Evolutionary conservation across 106 monocot genomes (phyloP).

Genomic region (Allium fistulosum): DNA sequence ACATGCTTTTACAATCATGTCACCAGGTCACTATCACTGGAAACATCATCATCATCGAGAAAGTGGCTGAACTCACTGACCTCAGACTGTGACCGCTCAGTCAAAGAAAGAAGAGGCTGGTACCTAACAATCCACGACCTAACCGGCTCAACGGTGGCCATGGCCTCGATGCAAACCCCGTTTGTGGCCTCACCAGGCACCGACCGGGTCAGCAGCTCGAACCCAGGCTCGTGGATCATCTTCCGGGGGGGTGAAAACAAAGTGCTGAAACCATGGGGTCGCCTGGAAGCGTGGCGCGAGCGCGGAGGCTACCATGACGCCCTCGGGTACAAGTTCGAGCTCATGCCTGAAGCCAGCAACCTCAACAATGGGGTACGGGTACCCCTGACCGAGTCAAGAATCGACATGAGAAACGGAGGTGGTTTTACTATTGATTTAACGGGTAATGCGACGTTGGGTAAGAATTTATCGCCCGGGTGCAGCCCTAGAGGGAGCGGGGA

Average conservation of each 20-base stretch:
- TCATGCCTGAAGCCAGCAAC: constrained; percentile 46
- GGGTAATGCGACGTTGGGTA: neutral
- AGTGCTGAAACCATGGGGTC: constrained; percentile 80
- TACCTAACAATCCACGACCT: constrained; percentile 85
- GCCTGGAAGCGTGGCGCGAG: constrained; percentile 91
- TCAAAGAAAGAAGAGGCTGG: constrained; percentile 85
- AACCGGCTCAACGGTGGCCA: constrained; percentile 78
- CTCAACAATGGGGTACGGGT: constrained; percentile 22
- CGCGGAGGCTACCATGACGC: constrained; percentile 50
- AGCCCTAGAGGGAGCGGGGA: constrained; percentile 81
- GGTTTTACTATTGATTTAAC: constrained; percentile 69
- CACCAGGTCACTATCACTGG: constrained; percentile 44
- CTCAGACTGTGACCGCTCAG: constrained; percentile 51
- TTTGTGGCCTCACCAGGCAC: constrained; percentile 87
- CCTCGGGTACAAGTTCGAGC: constrained; percentile 62
- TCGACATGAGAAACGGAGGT: constrained; percentile 59
- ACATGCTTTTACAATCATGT: neutral
- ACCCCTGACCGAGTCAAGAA: constrained; percentile 38
- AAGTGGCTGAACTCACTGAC: constrained; percentile 56
- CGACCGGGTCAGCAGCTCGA: constrained; percentile 73
- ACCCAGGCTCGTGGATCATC: constrained; percentile 92
- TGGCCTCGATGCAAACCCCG: constrained; percentile 87
- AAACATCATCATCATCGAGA: constrained; percentile 18
- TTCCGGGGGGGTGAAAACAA: constrained; percentile 72
- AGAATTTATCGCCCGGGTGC: constrained; percentile 33